Conservation (phyloP, 2,329 filamentous ascomycete species). For the Laburnicola sp. region DNA sequence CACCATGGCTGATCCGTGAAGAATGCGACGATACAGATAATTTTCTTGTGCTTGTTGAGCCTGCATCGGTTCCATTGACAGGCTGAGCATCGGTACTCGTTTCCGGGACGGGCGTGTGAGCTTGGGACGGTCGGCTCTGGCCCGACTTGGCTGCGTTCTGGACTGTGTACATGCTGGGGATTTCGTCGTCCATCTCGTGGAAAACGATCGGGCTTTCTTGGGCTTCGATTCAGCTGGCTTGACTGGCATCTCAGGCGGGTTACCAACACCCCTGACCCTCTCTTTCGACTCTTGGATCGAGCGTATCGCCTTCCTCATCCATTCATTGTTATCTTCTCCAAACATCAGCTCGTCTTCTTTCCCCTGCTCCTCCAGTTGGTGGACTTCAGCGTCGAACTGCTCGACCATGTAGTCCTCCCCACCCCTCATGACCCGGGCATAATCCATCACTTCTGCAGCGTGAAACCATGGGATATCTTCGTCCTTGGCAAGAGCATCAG, state of each 20-base stretch:
- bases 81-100: neutral
- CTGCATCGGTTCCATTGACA: neutral
- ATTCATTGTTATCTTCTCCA: slow-evolving; percentile 81
- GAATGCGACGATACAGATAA: slow-evolving; percentile 38
- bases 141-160: slow-evolving; percentile 54
- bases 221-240: slow-evolving; percentile 56
- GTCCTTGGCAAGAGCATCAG: slow-evolving; percentile 67
- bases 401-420: slow-evolving; percentile 82
- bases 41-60: slow-evolving; percentile 21
- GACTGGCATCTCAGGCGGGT: slow-evolving; percentile 59
- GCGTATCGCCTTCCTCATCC: slow-evolving; percentile 81
- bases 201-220: slow-evolving; percentile 55
- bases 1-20: slow-evolving; percentile 32
- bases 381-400: slow-evolving; percentile 79
- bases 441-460: slow-evolving; percentile 90
- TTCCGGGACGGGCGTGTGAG: slow-evolving; percentile 16
- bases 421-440: slow-evolving; percentile 93
- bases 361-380: slow-evolving; percentile 73
- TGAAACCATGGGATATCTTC: slow-evolving; percentile 94
- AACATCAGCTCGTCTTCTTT: slow-evolving; percentile 90
- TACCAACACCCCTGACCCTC: slow-evolving; percentile 68
- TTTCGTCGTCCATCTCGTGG: slow-evolving; percentile 50
- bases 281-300: slow-evolving; percentile 76
- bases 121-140: slow-evolving; percentile 41
- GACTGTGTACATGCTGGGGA: slow-evolving; percentile 56